Conservation (phyloP, 2,329 filamentous ascomycete species). For the Diaporthe sp. region DNA sequence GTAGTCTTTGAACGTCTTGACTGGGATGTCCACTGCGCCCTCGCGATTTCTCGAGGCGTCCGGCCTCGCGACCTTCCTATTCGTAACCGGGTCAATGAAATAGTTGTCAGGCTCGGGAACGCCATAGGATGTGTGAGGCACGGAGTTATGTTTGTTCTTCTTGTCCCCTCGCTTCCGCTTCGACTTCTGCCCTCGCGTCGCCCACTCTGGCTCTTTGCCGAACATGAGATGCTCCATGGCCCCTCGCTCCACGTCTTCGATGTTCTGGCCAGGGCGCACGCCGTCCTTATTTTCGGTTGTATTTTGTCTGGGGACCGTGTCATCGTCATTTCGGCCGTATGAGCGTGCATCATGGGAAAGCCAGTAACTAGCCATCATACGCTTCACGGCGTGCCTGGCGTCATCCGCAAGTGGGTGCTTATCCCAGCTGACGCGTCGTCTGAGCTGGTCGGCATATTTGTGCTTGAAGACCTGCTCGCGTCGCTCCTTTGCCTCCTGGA, state of each 20-base stretch:
- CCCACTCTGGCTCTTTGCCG: slow-evolving; percentile 29
- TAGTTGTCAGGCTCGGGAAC: slow-evolving; percentile 48
- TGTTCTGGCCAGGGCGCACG: slow-evolving; percentile 55
- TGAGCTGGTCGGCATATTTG: slow-evolving; percentile 60
- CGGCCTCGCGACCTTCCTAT: slow-evolving; percentile 59
- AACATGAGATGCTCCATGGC: slow-evolving; percentile 59
- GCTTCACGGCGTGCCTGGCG: slow-evolving; percentile 54
- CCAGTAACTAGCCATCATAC: slow-evolving; percentile 57
- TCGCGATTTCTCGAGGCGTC: slow-evolving; percentile 41
- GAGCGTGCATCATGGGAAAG: slow-evolving; percentile 45
- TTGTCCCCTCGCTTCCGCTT: slow-evolving; percentile 7
- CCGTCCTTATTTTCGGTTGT: slow-evolving; percentile 52
- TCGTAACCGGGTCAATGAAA: slow-evolving; percentile 71
- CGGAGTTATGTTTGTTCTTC: background rate
- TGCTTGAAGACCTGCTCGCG: slow-evolving; percentile 54
- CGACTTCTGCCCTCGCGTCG: background rate
- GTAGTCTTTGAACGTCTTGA: slow-evolving; percentile 50
- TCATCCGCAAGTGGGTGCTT: slow-evolving; percentile 51
- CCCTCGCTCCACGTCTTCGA: slow-evolving; percentile 59
- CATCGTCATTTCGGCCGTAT: slow-evolving; percentile 51
- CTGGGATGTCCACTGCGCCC: slow-evolving; percentile 43
- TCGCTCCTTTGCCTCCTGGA: too few species aligned
- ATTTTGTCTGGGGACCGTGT: slow-evolving; percentile 50
- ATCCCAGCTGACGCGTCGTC: slow-evolving; percentile 61
- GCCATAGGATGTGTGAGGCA: slow-evolving; percentile 24